phyloP scores from a whole-genome alignment of 1,139 yeast species.

The Zygotorulaspora mrakii region DNA sequence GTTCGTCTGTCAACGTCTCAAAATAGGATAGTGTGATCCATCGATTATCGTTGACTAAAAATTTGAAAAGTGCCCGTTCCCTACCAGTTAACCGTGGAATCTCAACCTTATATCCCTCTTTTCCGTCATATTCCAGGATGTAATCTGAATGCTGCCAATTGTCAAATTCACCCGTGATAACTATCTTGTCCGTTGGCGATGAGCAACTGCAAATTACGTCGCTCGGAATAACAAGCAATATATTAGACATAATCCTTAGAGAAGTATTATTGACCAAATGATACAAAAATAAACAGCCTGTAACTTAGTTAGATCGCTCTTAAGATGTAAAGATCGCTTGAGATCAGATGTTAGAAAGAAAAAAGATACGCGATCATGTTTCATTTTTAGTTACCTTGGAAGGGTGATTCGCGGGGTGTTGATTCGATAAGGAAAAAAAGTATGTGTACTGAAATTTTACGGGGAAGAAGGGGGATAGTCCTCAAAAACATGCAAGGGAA shows the following conservation, averaged over 20 bases:
- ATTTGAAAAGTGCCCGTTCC: constrained; percentile 23
- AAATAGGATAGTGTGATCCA: constrained; percentile 26
- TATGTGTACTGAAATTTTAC: no score
- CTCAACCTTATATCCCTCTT: constrained; percentile 18
- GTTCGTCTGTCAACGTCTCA: constrained; percentile 20
- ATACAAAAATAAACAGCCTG: no score
- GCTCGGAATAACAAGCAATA: constrained; percentile 14
- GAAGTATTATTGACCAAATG: no score
- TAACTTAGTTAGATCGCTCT: no score
- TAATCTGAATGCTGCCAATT: constrained; percentile 25
- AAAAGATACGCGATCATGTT: constrained; percentile 2
- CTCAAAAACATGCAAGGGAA: no score
- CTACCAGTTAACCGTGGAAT: constrained; percentile 19
- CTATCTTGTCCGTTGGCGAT: constrained; percentile 21
- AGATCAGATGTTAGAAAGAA: background rate
- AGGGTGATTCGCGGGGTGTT: constrained; percentile 9
- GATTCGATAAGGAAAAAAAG: constrained; percentile 7
- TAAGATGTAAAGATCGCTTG: background rate
- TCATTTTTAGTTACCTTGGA: constrained; percentile 5
- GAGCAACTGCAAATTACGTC: constrained; percentile 11
- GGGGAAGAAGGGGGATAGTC: no score
- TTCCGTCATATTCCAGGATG: constrained; percentile 16
- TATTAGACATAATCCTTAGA: constrained; percentile 10
- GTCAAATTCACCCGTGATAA: constrained; percentile 28
- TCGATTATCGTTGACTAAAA: constrained; percentile 23